Evolutionary conservation across 2,329 filamentous ascomycete genomes (phyloP).

Genomic region (Diaporthe ilicicola): DNA sequence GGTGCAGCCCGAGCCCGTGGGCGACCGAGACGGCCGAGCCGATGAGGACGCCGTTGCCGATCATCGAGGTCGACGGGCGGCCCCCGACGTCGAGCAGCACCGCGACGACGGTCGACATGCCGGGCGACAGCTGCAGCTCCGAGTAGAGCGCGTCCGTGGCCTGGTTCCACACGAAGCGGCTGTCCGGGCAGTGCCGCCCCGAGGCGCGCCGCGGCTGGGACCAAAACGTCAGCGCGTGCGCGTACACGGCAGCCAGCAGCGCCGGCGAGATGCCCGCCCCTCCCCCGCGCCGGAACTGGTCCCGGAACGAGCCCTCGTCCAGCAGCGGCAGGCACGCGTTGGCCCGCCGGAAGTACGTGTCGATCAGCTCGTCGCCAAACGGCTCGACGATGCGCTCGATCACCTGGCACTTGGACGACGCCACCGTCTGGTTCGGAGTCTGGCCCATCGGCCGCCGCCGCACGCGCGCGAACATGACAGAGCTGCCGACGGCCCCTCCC

Average conservation of each 20-base stretch:
- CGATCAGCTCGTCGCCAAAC: slow-evolving; percentile 58
- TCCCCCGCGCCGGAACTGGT: slow-evolving; percentile 54
- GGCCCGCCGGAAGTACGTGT: slow-evolving; percentile 61
- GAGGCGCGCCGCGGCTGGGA: slow-evolving; percentile 52
- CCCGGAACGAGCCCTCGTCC: slow-evolving; percentile 62
- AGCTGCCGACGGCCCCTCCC: slow-evolving; percentile 51
- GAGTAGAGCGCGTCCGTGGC: slow-evolving; percentile 67
- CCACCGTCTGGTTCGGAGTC: slow-evolving; percentile 46
- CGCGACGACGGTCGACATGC: slow-evolving; percentile 65
- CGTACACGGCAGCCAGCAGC: slow-evolving; percentile 65
- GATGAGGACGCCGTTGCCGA: slow-evolving; percentile 62
- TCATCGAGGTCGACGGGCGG: slow-evolving; percentile 66
- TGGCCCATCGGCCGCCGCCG: slow-evolving; percentile 55
- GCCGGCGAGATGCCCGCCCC: slow-evolving; percentile 65
- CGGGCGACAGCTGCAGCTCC: slow-evolving; percentile 66
- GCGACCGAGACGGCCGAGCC: slow-evolving; percentile 61
- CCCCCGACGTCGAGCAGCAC: slow-evolving; percentile 67
- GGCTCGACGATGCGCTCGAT: slow-evolving; percentile 68
- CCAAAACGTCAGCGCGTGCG: slow-evolving; percentile 67
- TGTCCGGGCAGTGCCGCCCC: slow-evolving; percentile 61
- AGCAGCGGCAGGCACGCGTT: slow-evolving; percentile 70
- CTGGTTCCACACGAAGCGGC: slow-evolving; percentile 69
- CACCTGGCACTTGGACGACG: slow-evolving; percentile 59
- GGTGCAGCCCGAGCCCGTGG: slow-evolving; percentile 63
- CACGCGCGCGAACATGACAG: slow-evolving; percentile 57